A percentile compares a stretch with the other conserved stretches of the same genome.
Evolutionary conservation across 2,329 filamentous ascomycete genomes (phyloP).

Genomic region (Dothideomycetes sp.): DNA sequence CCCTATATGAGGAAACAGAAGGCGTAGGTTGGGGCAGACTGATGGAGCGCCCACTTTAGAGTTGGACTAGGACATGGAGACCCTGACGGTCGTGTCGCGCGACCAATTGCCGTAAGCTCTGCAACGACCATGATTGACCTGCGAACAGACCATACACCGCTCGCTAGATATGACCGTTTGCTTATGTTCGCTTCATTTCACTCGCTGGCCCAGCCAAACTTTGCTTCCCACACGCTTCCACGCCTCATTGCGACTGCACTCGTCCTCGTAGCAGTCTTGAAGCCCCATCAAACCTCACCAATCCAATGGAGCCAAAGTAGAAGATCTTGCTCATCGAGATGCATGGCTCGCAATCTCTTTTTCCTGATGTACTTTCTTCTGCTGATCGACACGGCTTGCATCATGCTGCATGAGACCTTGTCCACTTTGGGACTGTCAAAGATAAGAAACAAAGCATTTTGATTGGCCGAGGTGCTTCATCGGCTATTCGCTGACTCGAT

Average conservation of each 20-base stretch:
- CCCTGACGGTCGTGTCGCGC: neutral
- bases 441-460: constrained; percentile 9
- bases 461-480: constrained; percentile 5
- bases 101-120: constrained; percentile 1
- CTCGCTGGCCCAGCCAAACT: neutral
- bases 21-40: neutral
- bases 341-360: neutral
- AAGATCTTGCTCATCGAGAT: too few species aligned
- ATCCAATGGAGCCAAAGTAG: too few species aligned
- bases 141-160: neutral
- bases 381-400: constrained; percentile 1
- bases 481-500: neutral
- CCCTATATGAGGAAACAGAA: neutral
- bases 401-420: constrained; percentile 7
- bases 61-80: neutral
- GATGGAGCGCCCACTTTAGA: neutral
- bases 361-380: constrained; percentile 3
- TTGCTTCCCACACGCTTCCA: neutral
- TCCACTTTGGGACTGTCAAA: constrained; percentile 5
- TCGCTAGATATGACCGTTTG: neutral
- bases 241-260: too few species aligned
- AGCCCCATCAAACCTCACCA: too few species aligned
- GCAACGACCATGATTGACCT: too few species aligned
- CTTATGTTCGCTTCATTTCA: neutral
- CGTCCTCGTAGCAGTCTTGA: too few species aligned